Evolutionary conservation across 1,284 basidiomycete genomes (phyloP).

Genomic region (Meripilus lineatus): DNA sequence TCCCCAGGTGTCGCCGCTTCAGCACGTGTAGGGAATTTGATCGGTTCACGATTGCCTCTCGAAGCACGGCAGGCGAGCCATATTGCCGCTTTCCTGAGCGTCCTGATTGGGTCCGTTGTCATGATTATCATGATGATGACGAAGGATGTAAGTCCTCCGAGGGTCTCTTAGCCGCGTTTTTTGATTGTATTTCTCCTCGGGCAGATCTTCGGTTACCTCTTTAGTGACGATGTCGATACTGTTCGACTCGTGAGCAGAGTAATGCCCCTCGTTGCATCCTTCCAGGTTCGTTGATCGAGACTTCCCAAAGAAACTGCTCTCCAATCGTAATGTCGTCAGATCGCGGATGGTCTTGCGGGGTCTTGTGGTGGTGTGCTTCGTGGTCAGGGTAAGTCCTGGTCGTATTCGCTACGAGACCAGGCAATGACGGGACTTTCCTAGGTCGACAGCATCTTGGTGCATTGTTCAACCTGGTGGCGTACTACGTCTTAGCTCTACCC

Average conservation of each 20-base stretch:
- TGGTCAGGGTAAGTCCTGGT: constrained; percentile 46
- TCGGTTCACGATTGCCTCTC: constrained; percentile 51
- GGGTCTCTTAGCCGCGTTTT: not conserved
- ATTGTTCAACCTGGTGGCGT: constrained; percentile 69
- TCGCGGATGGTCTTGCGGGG: constrained; percentile 69
- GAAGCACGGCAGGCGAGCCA: constrained; percentile 60
- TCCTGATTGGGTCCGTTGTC: constrained; percentile 51
- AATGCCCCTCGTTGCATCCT: constrained; percentile 77
- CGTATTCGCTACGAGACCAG: constrained; percentile 1
- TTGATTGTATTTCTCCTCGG: not conserved
- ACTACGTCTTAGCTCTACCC: constrained; percentile 70
- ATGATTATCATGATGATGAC: constrained; percentile 55
- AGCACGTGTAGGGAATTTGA: constrained; percentile 67
- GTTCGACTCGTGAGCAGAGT: constrained; percentile 60
- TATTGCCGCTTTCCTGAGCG: constrained; percentile 57
- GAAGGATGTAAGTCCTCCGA: constrained; percentile 41
- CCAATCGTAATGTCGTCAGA: constrained; percentile 21
- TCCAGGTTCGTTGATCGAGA: constrained; percentile 45
- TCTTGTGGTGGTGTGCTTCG: constrained; percentile 70
- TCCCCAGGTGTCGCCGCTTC: constrained; percentile 58
- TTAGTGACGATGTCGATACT: constrained; percentile 62
- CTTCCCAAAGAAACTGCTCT: not conserved
- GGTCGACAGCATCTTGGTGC: constrained; percentile 74
- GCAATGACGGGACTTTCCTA: not conserved
- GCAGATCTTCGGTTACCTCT: constrained; percentile 62